phyloP scores from a whole-genome alignment of 2,329 filamentous ascomycete species.

The Exophiala sideris region DNA sequence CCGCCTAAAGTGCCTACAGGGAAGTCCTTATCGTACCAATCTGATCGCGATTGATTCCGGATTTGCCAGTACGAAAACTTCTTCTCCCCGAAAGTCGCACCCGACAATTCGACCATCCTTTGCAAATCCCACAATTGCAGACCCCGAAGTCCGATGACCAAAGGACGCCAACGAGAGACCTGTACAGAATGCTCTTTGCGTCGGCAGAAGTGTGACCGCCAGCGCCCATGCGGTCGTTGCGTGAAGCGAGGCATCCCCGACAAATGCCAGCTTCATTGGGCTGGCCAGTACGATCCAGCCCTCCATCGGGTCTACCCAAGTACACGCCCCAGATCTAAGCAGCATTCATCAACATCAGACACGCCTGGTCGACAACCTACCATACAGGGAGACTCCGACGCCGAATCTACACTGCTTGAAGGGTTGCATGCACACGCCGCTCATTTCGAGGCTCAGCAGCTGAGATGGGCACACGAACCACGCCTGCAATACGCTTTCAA shows the following conservation, averaged over 20 bases:
- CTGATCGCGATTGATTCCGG: neutral
- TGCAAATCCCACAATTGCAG: neutral
- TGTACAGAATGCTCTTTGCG: slow-evolving; percentile 22
- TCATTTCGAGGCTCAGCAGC: neutral
- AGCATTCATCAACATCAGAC: neutral
- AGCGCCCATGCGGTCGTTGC: slow-evolving; percentile 38
- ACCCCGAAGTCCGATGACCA: neutral
- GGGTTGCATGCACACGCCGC: neutral
- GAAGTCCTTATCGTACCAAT: neutral
- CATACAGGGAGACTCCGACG: too few relatives aligned
- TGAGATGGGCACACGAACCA: slow-evolving; percentile 1
- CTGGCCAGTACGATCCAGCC: slow-evolving; percentile 13
- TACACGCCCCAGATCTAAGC: neutral
- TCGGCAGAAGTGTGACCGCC: slow-evolving; percentile 35
- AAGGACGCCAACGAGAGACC: slow-evolving; percentile 12
- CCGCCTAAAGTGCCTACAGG: neutral
- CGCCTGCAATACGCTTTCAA: slow-evolving; percentile 10
- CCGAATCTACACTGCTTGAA: neutral
- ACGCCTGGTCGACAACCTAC: neutral
- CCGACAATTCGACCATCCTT: neutral
- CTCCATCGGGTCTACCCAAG: slow-evolving; percentile 16
- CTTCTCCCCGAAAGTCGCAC: neutral
- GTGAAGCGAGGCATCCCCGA: slow-evolving; percentile 36
- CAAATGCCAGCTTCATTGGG: slow-evolving; percentile 30
- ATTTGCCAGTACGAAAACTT: neutral